Percentiles rank a stretch among this genome's conserved stretches.
These are phyloP conservation scores for Amphicarpaea edgeworthii DNA, from an alignment of 306 rosid species.

Conservation along the genomic window DNA sequence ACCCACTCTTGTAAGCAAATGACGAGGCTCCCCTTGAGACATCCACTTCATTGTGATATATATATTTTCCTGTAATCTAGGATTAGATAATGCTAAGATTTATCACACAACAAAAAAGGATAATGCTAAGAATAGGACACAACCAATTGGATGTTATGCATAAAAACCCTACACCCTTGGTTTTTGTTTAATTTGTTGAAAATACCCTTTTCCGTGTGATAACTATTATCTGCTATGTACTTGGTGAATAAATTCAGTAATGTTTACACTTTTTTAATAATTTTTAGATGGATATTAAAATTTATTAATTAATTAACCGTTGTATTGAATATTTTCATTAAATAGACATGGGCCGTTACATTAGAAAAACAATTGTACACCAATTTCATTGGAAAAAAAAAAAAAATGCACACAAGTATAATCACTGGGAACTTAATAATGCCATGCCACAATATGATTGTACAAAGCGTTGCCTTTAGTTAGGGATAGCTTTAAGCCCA, in stretches of 20 bases:
- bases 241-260: not conserved
- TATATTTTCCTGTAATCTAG: not conserved
- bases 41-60: not conserved
- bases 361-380: no score
- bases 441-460: slow-evolving; percentile 11
- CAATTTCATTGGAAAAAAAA: no score
- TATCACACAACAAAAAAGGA: no score
- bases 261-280: not conserved
- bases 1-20: slow-evolving; percentile 5
- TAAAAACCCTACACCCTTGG: not conserved
- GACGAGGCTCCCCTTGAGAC: not conserved
- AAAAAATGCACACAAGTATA: not conserved
- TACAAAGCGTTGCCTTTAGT: slow-evolving; percentile 35
- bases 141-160: not conserved
- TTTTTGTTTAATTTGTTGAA: not conserved
- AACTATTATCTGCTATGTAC: not conserved
- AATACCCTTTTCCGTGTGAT: not conserved
- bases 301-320: no score
- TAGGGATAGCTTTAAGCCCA: slow-evolving; percentile 35
- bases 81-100: slow-evolving; percentile 13
- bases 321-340: no score
- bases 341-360: no score
- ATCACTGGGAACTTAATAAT: not conserved
- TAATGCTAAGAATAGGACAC: slow-evolving; percentile 8
- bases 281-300: no score